These are phyloP conservation scores for Akanthomyces lecanii DNA, from an alignment of 2,329 filamentous ascomycete genomes.

Conservation along the genomic window DNA sequence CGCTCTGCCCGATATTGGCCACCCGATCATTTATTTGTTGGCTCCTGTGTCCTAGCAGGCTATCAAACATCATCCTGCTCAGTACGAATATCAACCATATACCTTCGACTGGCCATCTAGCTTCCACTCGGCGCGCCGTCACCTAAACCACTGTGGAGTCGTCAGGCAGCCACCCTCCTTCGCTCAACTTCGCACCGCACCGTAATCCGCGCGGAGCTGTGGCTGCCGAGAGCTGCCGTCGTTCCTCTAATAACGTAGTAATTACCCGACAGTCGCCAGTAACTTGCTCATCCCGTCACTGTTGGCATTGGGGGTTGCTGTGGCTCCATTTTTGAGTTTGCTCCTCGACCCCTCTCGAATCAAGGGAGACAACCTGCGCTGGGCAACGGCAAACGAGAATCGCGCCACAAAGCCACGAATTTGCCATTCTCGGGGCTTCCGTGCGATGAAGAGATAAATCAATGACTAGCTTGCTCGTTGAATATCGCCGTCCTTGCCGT, in stretches of 20 bases:
- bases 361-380: slow-evolving; percentile 4
- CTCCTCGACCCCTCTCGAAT: background rate
- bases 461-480: background rate
- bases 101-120: background rate
- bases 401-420: background rate
- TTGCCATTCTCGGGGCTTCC: background rate
- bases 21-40: background rate
- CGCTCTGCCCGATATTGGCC: background rate
- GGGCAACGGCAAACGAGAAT: background rate
- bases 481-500: too few species aligned
- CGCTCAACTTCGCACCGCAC: background rate
- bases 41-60: background rate
- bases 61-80: background rate
- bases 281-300: background rate
- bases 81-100: background rate
- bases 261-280: background rate
- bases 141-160: slow-evolving; percentile 4
- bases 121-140: slow-evolving; percentile 3
- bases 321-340: slow-evolving; percentile 10
- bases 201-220: background rate
- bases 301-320: background rate
- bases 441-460: background rate
- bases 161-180: slow-evolving; percentile 6
- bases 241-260: background rate
- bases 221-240: background rate